Base-by-base conservation (phyloP, 2,329 filamentous ascomycete genomes). In the Trichoderma gracile region DNA sequence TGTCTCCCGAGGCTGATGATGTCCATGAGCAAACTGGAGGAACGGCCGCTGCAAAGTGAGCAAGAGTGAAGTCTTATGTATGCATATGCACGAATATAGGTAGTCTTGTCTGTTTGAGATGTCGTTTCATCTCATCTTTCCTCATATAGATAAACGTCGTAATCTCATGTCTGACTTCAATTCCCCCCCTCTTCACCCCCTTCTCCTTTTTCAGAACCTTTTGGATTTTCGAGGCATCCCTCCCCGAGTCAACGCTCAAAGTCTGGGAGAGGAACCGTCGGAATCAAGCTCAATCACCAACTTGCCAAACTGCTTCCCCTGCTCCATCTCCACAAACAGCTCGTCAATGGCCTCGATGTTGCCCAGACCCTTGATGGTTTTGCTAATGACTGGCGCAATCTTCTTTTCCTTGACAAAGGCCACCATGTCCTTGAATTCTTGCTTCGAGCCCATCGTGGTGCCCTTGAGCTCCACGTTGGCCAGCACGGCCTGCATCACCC, bases 381-480 rank as follows among this genome's bases (percentile, higher is more conserved):
- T 84, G 68, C 90, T 95, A 1, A 98, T 85, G 3, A 97, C 81
- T 0, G 94, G 93, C 61, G 80, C 84, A 66, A 97, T 88, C 72
- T 89, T 84, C 68, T 92, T 86, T 68, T 87, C 78, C 14, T 82
- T 82, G 42, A 97, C 90, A 78, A 97, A 97, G 1, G 84, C 82
- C 6, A 97, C 83, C 92, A 98, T 97, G 23, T 95, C 91, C n/a
- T 81, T 81, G 73, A 97, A 98, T 78, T 98, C 95, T 73, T 86
- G 88, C 50, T 91, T 84, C 30, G 92, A 96, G 0, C 94, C 94
- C 93, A 98, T 97, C 0, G 93, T 97, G 15, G 86, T 88, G 19
- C 95, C 94, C 55, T 85, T 85, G 30, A 98, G 82, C 70, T 98
- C 94, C 60, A 97, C 85, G 72, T 98, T 97, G 76, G 89, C 91